Evolutionary conservation across 208 protist genomes (phyloP).

Genomic region (Leishmania tarentolae): DNA sequence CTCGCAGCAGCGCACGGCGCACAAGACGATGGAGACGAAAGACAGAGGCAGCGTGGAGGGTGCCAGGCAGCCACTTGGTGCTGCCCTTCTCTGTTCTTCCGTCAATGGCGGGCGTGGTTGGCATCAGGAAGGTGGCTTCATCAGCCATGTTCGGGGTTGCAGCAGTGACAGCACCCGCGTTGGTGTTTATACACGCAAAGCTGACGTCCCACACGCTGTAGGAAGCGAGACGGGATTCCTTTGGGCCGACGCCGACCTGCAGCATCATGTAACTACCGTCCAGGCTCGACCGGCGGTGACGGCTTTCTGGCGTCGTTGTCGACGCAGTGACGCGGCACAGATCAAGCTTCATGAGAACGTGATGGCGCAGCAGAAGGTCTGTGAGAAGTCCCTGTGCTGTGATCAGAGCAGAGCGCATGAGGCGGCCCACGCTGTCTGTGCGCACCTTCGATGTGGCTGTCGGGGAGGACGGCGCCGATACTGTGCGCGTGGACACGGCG

Average conservation of each 20-base stretch:
- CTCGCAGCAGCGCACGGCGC: conserved; percentile 41
- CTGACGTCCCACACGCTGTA: conserved; percentile 43
- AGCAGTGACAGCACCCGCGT: not conserved
- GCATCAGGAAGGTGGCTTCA: conserved; percentile 25
- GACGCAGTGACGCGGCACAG: not conserved
- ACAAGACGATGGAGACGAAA: conserved; percentile 56
- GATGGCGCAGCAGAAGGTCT: conserved; percentile 26
- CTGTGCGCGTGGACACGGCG: conserved; percentile 21
- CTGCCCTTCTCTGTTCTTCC: not conserved
- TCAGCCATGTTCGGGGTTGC: conserved; percentile 11
- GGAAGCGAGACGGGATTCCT: conserved; percentile 27
- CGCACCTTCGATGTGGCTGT: not conserved
- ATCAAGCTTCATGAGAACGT: conserved; percentile 11
- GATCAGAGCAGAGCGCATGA: conserved; percentile 21
- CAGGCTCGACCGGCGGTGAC: not conserved
- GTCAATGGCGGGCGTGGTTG: not conserved
- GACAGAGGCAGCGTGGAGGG: conserved; percentile 34
- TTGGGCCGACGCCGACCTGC: conserved; percentile 41
- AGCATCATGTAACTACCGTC: conserved; percentile 11
- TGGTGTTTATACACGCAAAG: conserved; percentile 17
- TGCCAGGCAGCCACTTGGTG: conserved; percentile 24
- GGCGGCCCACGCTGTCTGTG: not conserved
- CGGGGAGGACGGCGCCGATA: conserved; percentile 8
- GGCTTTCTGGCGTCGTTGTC: not conserved
- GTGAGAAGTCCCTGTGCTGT: conserved; percentile 16